These are phyloP conservation scores for Salicornia ramosissima DNA, from an alignment of 148 eudicot species.

Conservation along the genomic window DNA sequence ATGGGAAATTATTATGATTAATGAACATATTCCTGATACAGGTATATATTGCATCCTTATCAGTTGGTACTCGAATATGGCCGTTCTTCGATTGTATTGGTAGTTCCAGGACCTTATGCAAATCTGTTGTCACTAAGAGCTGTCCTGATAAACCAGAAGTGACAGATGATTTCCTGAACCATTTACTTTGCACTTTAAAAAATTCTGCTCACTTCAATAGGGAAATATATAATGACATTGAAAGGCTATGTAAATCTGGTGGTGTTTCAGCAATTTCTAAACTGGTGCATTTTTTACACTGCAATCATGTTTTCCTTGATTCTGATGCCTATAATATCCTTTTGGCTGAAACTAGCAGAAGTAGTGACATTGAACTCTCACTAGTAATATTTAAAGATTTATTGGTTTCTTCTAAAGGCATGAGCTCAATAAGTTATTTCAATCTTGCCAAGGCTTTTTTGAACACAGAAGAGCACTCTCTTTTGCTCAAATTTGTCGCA, in stretches of 20 bases:
- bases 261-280: slow-evolving; percentile 37
- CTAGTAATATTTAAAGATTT: slow-evolving; percentile 54
- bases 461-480: slow-evolving; percentile 31
- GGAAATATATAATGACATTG: slow-evolving; percentile 40
- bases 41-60: slow-evolving; percentile 39
- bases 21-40: slow-evolving; percentile 36
- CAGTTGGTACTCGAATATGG: slow-evolving; percentile 35
- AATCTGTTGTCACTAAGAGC: slow-evolving; percentile 38
- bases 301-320: slow-evolving; percentile 36
- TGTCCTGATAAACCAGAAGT: slow-evolving; percentile 35
- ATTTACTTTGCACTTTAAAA: slow-evolving; percentile 37
- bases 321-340: slow-evolving; percentile 53
- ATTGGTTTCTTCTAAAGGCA: slow-evolving; percentile 29
- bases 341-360: slow-evolving; percentile 50
- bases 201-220: slow-evolving; percentile 26
- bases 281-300: slow-evolving; percentile 38
- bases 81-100: slow-evolving; percentile 30
- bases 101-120: slow-evolving; percentile 22
- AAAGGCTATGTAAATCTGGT: slow-evolving; percentile 43
- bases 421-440: slow-evolving; percentile 40
- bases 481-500: slow-evolving; percentile 40
- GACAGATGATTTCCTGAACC: slow-evolving; percentile 38
- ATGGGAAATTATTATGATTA: not conserved
- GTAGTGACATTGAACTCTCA: slow-evolving; percentile 37
- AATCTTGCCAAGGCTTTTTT: slow-evolving; percentile 59